phyloP scores from a whole-genome alignment of 129 eudicot genomes.

The Pittosporum tobira region DNA sequence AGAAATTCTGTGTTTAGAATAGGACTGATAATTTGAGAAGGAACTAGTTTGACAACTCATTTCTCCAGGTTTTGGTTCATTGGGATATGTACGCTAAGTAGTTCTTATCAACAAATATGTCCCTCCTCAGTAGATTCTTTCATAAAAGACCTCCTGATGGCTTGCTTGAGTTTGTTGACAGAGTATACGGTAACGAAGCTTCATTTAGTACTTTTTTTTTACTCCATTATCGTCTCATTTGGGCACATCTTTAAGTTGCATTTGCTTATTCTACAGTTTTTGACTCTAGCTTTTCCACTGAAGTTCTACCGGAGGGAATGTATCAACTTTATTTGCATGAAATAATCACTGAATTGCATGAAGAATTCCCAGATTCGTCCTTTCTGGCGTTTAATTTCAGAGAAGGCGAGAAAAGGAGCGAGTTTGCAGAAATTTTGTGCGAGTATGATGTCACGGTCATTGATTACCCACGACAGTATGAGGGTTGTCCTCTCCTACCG shows the following conservation, averaged over 20 bases:
- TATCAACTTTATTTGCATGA: constrained; percentile 86
- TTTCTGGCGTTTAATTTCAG: constrained; percentile 89
- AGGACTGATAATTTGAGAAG: neutral
- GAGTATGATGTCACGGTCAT: constrained; percentile 83
- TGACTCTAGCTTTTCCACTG: constrained; percentile 96
- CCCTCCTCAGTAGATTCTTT: constrained; percentile 87
- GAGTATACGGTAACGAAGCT: constrained; percentile 72
- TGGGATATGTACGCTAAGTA: constrained; percentile 7
- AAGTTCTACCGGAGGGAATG: constrained; percentile 67
- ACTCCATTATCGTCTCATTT: constrained; percentile 1
- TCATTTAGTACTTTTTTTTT: constrained; percentile 1
- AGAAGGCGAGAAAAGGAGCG: constrained; percentile 88
- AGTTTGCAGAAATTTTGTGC: constrained; percentile 77
- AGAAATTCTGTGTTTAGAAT: neutral
- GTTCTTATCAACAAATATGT: constrained; percentile 34
- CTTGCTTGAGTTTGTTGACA: constrained; percentile 83
- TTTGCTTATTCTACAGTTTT: constrained; percentile 54
- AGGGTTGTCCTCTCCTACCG: constrained; percentile 89
- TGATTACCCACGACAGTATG: constrained; percentile 95
- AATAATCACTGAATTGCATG: constrained; percentile 72
- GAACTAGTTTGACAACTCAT: neutral
- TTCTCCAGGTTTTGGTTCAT: constrained; percentile 27
- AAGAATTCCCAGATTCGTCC: constrained; percentile 79
- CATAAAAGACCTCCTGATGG: constrained; percentile 94
- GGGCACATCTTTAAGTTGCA: neutral